Evolutionary conservation across 2,329 filamentous ascomycete genomes (phyloP), one percentile per base, ranked within the genome.

Genomic region (Colletotrichum trifolii): DNA sequence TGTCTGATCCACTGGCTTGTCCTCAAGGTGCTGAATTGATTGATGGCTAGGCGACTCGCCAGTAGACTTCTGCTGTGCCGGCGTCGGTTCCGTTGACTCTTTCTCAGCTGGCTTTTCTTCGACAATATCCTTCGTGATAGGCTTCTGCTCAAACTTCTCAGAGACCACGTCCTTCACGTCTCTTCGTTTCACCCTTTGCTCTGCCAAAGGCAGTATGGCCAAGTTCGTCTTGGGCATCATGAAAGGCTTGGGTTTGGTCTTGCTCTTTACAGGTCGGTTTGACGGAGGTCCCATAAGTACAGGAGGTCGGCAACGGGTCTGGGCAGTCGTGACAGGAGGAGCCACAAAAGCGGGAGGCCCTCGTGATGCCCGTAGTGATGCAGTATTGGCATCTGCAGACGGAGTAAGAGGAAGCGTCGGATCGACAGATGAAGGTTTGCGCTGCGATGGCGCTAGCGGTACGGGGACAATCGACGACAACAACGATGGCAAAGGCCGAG

Each of bases 181-280:
- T 17, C 53, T 49, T 36, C 57, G 58, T 10, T 60, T 45, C 10
- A 45, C 12, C 42, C 48, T 49, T 15, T 53, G 52, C 2, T 15
- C 15, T 8, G 46, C 42, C 13, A 54, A 34, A 17, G 33, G 15
- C 17, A 42, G 55, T 15, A 8, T 17, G 25, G 55, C 33, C 46
- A 58, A 11, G n/a, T 50, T 40, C 15, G 39, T 53, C 36, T 39
- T 46, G 6, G 63, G 63, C 63, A 66, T 63, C 63, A 66, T 66
- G 53, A 66, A 66, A 4, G 52, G 63, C 36, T 53, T 66, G 7
- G 63, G 43, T 45, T 56, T 66, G 12, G 47, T 13, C 53, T 63
- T 66, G 12, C 36, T 13, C 42, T 63, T 66, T n/a, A 11, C 3
- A 15, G 15, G 25, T n/a, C 46, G 58, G 15, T 60, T 54, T 6